These are phyloP conservation scores for Apiospora saccharicola DNA, from an alignment of 2,329 filamentous ascomycete genomes.

Conservation along the genomic window DNA sequence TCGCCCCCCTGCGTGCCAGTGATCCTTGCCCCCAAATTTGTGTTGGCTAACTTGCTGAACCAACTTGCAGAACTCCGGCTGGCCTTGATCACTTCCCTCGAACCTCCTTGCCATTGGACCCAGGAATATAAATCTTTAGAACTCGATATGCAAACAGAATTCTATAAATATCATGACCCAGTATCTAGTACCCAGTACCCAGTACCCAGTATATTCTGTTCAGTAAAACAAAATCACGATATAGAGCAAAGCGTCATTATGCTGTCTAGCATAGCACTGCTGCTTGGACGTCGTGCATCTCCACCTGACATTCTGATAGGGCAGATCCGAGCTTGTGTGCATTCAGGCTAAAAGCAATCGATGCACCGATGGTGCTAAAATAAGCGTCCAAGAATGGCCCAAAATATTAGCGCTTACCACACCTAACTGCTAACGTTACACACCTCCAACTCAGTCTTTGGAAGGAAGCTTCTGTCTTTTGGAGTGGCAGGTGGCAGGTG, in stretches of 20 bases:
- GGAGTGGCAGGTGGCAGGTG: neutral
- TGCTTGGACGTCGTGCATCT: neutral
- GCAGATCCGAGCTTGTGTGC: neutral
- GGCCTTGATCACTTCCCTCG: neutral
- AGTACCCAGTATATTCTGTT: neutral
- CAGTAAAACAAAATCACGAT: neutral
- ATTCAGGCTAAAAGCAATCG: conserved; percentile 15
- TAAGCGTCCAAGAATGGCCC: conserved; percentile 1
- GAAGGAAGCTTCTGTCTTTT: neutral
- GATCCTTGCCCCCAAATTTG: neutral
- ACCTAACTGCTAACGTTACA: conserved; percentile 1
- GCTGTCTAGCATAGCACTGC: neutral
- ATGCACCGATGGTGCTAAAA: conserved; percentile 12
- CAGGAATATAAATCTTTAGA: neutral
- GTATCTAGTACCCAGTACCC: neutral
- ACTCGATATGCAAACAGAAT: neutral
- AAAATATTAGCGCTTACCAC: conserved; percentile 12
- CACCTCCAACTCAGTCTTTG: neutral
- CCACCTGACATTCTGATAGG: conserved; percentile 2
- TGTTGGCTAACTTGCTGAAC: neutral
- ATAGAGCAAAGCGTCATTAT: neutral
- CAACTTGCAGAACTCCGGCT: neutral
- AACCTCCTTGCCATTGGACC: neutral
- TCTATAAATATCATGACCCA: neutral
- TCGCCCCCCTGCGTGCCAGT: neutral